Evolutionary conservation across 768 basidiomycete species (phyloP).

Genomic region (Lentinus brumalis): DNA sequence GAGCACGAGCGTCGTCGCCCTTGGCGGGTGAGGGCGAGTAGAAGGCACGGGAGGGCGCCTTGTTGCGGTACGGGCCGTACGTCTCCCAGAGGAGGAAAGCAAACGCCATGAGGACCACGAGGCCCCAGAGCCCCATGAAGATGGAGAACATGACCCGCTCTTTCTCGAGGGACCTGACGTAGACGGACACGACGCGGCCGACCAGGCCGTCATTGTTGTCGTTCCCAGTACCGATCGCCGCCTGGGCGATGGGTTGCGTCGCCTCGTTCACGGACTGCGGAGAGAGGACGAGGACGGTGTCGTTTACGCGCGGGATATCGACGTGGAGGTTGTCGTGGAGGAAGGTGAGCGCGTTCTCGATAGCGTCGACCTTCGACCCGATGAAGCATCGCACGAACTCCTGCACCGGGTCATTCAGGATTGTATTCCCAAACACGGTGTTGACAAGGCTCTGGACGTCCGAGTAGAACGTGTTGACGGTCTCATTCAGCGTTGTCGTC

Average conservation of each 20-base stretch:
- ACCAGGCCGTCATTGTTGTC: slow-evolving; percentile 62
- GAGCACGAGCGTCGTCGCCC: too few relatives aligned
- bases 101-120: slow-evolving; percentile 83
- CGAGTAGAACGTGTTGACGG: slow-evolving; percentile 83
- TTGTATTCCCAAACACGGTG: slow-evolving; percentile 79
- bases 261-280: slow-evolving; percentile 71
- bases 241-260: slow-evolving; percentile 76
- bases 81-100: slow-evolving; percentile 73
- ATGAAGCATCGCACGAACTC: slow-evolving; percentile 90
- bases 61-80: slow-evolving; percentile 40
- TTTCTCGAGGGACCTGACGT: slow-evolving; percentile 70
- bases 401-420: slow-evolving; percentile 78
- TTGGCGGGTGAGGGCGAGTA: too few relatives aligned
- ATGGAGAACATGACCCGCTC: slow-evolving; percentile 84
- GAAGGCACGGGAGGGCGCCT: not conserved
- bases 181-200: slow-evolving; percentile 70
- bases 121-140: slow-evolving; percentile 81
- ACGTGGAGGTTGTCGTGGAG: slow-evolving; percentile 85
- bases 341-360: slow-evolving; percentile 90
- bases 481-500: slow-evolving; percentile 83
- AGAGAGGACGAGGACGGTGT: slow-evolving; percentile 76
- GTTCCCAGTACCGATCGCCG: slow-evolving; percentile 68
- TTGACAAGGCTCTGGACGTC: slow-evolving; percentile 82
- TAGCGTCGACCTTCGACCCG: slow-evolving; percentile 85
- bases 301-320: slow-evolving; percentile 76